Percentiles rank a stretch among this genome's conserved stretches.
phyloP scores from a whole-genome alignment of 352 stramenopile species.

The Globisporangium canariense region DNA sequence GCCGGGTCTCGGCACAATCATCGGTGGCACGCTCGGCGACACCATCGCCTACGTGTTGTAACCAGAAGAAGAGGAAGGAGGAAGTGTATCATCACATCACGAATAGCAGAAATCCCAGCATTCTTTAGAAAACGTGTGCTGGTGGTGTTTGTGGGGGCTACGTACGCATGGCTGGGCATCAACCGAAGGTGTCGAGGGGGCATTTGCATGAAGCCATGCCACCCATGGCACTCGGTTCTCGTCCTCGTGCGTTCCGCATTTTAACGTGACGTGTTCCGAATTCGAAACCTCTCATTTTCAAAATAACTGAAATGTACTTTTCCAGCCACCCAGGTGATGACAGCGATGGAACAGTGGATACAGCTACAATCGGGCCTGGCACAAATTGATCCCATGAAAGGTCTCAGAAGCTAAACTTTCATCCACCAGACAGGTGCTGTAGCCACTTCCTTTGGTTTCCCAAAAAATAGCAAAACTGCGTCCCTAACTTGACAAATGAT shows the following conservation, averaged over 20 bases:
- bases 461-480: not conserved
- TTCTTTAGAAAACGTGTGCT: not conserved
- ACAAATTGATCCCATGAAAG: too few relatives aligned
- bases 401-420: too few relatives aligned
- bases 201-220: too few relatives aligned
- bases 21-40: constrained; percentile 75
- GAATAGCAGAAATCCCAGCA: not conserved
- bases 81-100: not conserved
- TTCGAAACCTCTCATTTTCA: not conserved
- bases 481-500: not conserved
- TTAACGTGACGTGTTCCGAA: not conserved
- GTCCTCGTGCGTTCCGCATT: not conserved
- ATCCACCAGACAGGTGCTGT: not conserved
- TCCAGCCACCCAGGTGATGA: too few relatives aligned
- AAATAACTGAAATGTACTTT: not conserved
- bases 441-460: not conserved
- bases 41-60: constrained; percentile 72
- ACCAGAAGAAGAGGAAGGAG: not conserved
- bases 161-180: too few relatives aligned
- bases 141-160: not conserved
- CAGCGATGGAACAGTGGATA: not conserved
- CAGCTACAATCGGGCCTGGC: not conserved
- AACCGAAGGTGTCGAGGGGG: too few relatives aligned
- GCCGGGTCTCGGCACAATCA: constrained; percentile 72
- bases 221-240: too few relatives aligned